Evolutionary conservation across 805 yeast species (phyloP).

Genomic region (Metschnikowia arizonensis): DNA sequence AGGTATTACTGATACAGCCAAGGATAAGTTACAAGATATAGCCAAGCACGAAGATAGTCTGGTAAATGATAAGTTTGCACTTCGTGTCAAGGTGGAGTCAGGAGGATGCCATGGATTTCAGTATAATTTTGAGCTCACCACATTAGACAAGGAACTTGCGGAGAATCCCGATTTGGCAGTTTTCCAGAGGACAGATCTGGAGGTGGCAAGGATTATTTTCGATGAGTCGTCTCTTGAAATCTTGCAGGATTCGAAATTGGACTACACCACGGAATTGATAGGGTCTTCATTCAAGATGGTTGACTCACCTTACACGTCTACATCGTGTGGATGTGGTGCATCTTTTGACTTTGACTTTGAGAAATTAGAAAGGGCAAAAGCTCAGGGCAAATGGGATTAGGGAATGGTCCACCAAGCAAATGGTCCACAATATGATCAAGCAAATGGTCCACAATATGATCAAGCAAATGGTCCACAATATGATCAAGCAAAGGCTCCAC

Average conservation of each 20-base stretch:
- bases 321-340: slow-evolving; percentile 45
- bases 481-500: too few relatives aligned
- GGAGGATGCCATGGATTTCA: slow-evolving; percentile 99
- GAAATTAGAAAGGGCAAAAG: slow-evolving; percentile 29
- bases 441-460: too few relatives aligned
- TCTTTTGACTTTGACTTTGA: slow-evolving; percentile 47
- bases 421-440: too few relatives aligned
- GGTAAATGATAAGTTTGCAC: slow-evolving; percentile 52
- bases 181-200: slow-evolving; percentile 55
- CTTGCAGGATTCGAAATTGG: slow-evolving; percentile 79
- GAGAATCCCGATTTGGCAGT: slow-evolving; percentile 41
- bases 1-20: slow-evolving; percentile 47
- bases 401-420: too few relatives aligned
- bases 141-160: slow-evolving; percentile 31
- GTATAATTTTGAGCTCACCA: slow-evolving; percentile 66
- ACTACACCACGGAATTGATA: slow-evolving; percentile 86
- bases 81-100: slow-evolving; percentile 77
- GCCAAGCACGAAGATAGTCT: slow-evolving; percentile 43
- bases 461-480: too few relatives aligned
- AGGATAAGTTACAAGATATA: slow-evolving; percentile 49
- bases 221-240: slow-evolving; percentile 80
- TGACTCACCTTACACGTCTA: slow-evolving; percentile 80
- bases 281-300: slow-evolving; percentile 91
- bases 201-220: slow-evolving; percentile 59
- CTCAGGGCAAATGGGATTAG: too few relatives aligned